Base-by-base conservation (phyloP, 2,329 filamentous ascomycete genomes). In the Trichoderma aggressivum region DNA sequence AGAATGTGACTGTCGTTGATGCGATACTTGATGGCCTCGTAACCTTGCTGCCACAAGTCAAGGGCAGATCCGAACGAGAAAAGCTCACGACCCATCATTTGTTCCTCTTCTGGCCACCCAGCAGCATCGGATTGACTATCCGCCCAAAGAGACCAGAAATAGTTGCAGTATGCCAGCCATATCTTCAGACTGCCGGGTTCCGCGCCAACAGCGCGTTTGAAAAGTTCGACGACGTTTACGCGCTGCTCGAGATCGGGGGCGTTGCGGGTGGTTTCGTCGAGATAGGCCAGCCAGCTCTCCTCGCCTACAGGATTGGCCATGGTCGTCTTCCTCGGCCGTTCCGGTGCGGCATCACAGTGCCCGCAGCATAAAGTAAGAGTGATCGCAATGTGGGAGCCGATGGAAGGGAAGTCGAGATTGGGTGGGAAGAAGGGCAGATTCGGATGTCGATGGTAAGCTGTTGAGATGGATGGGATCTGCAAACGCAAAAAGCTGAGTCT, bases 161-260 rank as follows among this genome's bases (percentile, higher is more conserved):
- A 95, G 76, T 94, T 90, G 80, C 91, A 93, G 78, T 94, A 95
- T 32, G 89, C 86, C 72, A 90, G 86, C 93, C 93, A 96, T 53
- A 95, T 83, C 73, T 88, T 89, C 72, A 91, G 84, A 76, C 92
- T 94, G 75, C 87, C 90, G 12, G 91, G 91, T 80, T 95, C 92
- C 66, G 92, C 90, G 71, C 83, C 82, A 26, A 91, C 87, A 71
- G 92, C 92, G 75, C 86, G 87, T 75, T 91, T 89, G 81, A 90
- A 94, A 58, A 92, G 82, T 79, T 95, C 92, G 77, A 94, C 86
- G 61, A 93, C 85, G 73, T 86, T 85, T 78, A 93, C 86, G 75
- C 91, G 89, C 76, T 89, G 87, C 73, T 94, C 91, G 69, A 92
- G 80, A 78, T 90, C 82, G 77, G 83, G 78, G 78, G 91, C 84